Conservation (phyloP, 495 filamentous ascomycete genomes). For the Hypoxylon intermedium region DNA sequence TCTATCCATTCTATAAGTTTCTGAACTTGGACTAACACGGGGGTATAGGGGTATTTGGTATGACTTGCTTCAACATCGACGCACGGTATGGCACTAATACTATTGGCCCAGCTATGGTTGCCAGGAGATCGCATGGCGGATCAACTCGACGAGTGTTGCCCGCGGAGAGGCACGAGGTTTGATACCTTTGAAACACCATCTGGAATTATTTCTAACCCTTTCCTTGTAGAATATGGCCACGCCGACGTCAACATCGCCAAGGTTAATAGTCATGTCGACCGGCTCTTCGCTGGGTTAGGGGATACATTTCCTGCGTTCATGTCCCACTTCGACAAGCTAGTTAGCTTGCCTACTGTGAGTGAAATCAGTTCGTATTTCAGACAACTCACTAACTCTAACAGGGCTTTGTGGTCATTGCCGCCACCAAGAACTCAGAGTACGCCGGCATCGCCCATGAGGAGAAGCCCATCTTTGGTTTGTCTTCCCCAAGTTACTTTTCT, state of each 20-base stretch:
- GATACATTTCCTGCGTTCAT: slow-evolving; percentile 73
- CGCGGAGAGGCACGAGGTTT: slow-evolving; percentile 74
- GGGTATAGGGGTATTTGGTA: slow-evolving; percentile 83
- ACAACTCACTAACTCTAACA: no score
- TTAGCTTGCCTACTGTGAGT: slow-evolving; percentile 67
- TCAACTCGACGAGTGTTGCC: slow-evolving; percentile 71
- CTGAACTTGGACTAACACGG: no score
- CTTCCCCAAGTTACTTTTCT: no score
- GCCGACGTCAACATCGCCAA: slow-evolving; percentile 58
- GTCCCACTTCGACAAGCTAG: slow-evolving; percentile 88
- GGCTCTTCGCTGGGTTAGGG: slow-evolving; percentile 73
- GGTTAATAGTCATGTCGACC: slow-evolving; percentile 69
- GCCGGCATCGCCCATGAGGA: slow-evolving; percentile 80
- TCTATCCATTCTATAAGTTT: no score
- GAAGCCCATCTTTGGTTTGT: slow-evolving; percentile 71
- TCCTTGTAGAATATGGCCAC: no score
- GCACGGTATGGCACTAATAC: no score
- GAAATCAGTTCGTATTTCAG: no score
- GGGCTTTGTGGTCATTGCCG: slow-evolving; percentile 74
- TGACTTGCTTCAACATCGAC: no score
- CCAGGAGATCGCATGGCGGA: slow-evolving; percentile 82
- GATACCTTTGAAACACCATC: no score
- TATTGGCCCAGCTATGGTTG: no score
- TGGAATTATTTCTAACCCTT: no score
- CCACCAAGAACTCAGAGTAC: slow-evolving; percentile 74